Conservation (phyloP, 1,284 basidiomycete genomes). For the Moniliella sp. region DNA sequence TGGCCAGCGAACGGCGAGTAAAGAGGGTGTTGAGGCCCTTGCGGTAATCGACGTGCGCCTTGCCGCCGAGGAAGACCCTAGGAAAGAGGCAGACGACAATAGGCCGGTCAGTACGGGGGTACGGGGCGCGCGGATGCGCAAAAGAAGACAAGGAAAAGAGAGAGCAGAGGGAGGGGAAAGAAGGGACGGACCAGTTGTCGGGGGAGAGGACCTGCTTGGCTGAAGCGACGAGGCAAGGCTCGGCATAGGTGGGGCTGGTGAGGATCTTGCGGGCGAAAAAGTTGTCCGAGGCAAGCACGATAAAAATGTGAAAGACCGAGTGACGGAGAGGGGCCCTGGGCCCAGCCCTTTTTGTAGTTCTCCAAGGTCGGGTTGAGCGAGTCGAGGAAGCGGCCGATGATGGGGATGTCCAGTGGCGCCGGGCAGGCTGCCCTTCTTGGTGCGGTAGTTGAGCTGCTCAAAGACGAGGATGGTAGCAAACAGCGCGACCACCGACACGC, state of each 20-base stretch:
- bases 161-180: too few species aligned
- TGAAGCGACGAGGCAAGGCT: slow-evolving; percentile 72
- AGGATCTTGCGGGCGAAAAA: slow-evolving; percentile 31
- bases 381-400: slow-evolving; percentile 32
- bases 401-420: slow-evolving; percentile 29
- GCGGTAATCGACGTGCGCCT: slow-evolving; percentile 79
- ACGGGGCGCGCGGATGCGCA: too few species aligned
- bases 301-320: slow-evolving; percentile 33
- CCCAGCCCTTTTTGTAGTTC: slow-evolving; percentile 31
- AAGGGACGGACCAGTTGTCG: slow-evolving; percentile 61
- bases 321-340: slow-evolving; percentile 28
- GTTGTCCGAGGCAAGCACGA: slow-evolving; percentile 29
- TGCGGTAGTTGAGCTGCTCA: slow-evolving; percentile 20
- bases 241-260: slow-evolving; percentile 27
- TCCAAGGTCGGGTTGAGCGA: slow-evolving; percentile 27
- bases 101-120: too few species aligned
- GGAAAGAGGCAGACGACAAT: too few species aligned
- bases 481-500: slow-evolving; percentile 16
- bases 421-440: slow-evolving; percentile 22
- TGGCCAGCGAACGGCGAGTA: slow-evolving; percentile 75
- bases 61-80: slow-evolving; percentile 90
- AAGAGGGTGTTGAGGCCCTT: slow-evolving; percentile 74
- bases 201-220: slow-evolving; percentile 68
- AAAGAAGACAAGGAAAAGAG: too few species aligned
- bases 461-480: slow-evolving; percentile 13